phyloP scores from a whole-genome alignment of 2,329 filamentous ascomycete genomes.

The Cladophialophora yegresii region DNA sequence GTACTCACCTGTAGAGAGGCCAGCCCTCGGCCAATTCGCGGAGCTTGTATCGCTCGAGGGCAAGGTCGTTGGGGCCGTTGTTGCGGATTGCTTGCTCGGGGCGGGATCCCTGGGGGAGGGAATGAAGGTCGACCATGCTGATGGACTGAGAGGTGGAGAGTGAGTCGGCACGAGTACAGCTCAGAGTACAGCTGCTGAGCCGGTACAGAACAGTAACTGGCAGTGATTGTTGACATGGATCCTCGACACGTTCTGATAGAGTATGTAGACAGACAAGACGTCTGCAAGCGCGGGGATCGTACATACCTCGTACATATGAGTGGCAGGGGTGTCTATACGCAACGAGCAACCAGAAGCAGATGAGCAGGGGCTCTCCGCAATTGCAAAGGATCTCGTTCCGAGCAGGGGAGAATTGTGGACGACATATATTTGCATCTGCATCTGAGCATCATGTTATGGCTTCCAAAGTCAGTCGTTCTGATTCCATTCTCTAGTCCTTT shows the following conservation, averaged over 20 bases:
- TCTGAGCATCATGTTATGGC: neutral
- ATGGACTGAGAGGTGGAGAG: too few species aligned
- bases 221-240: neutral
- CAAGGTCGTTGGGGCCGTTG: constrained; percentile 51
- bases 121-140: constrained; percentile 18
- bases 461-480: constrained; percentile 8
- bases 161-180: too few species aligned
- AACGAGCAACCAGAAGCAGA: neutral
- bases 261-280: neutral
- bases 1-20: constrained; percentile 49
- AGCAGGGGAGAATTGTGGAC: neutral
- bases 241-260: neutral
- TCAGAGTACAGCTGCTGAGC: too few species aligned
- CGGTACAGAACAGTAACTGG: too few species aligned
- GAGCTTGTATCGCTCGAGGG: constrained; percentile 51
- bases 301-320: neutral
- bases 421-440: too few species aligned
- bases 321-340: too few species aligned
- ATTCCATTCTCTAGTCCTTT: constrained; percentile 17
- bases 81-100: constrained; percentile 42
- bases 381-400: neutral
- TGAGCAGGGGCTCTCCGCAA: neutral
- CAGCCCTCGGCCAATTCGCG: constrained; percentile 55
- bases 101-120: constrained; percentile 22
- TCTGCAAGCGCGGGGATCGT: neutral